Evolutionary conservation across 257 asterid species (phyloP).

Genomic region (Dorcoceras hygrometricum): DNA sequence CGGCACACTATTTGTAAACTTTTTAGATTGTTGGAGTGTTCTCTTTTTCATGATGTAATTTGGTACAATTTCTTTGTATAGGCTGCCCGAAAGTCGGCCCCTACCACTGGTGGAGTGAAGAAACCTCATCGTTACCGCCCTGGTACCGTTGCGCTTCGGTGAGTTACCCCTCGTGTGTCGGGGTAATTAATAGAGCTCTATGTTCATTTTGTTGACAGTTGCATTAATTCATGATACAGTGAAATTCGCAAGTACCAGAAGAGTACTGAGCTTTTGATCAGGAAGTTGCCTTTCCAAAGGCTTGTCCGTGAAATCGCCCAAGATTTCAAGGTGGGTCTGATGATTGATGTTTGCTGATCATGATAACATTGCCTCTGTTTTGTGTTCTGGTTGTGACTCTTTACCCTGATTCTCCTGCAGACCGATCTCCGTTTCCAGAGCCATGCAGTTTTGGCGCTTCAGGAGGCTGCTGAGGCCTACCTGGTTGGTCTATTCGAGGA

Average conservation of each 20-base stretch:
- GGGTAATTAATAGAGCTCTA: not conserved
- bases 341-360: not conserved
- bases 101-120: conserved; percentile 22
- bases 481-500: conserved; percentile 22
- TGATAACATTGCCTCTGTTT: not conserved
- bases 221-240: not conserved
- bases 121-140: conserved; percentile 21
- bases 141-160: conserved; percentile 20
- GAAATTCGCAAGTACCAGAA: conserved; percentile 24
- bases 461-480: conserved; percentile 24
- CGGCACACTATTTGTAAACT: too few relatives aligned
- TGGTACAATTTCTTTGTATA: not conserved
- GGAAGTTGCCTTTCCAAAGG: conserved; percentile 20
- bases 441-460: conserved; percentile 19
- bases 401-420: not conserved
- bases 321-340: conserved; percentile 13
- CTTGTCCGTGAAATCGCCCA: conserved; percentile 24
- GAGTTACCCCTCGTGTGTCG: not conserved
- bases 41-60: too few relatives aligned
- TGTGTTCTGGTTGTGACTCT: not conserved
- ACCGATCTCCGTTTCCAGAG: conserved; percentile 24
- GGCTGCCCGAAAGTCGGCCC: conserved; percentile 26
- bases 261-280: conserved; percentile 22
- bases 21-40: too few relatives aligned
- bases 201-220: not conserved